Evolutionary conservation across 2,329 filamentous ascomycete genomes (phyloP).

Genomic region (Fusarium verrucosum): DNA sequence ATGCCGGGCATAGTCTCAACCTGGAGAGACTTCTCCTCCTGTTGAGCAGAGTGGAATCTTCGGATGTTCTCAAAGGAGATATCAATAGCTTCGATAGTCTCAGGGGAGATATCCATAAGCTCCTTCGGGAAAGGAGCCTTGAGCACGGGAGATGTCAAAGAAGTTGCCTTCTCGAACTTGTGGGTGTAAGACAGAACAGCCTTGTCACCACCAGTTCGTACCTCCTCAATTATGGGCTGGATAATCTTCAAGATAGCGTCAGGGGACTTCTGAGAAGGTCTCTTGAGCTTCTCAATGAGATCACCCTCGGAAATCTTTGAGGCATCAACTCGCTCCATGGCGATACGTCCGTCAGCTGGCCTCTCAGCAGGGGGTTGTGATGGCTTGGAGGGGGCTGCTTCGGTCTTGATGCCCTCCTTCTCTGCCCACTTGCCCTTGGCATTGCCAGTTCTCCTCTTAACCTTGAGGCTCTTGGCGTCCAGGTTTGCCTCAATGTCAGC

Average conservation of each 20-base stretch:
- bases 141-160: constrained; percentile 86
- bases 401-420: constrained; percentile 74
- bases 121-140: constrained; percentile 86
- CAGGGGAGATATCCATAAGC: constrained; percentile 84
- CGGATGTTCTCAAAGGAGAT: constrained; percentile 92
- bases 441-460: constrained; percentile 91
- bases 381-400: constrained; percentile 49
- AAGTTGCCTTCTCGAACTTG: constrained; percentile 97
- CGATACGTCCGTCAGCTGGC: constrained; percentile 66
- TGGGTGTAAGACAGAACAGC: constrained; percentile 93
- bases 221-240: constrained; percentile 88
- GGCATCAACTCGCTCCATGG: constrained; percentile 83
- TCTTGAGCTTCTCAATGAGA: constrained; percentile 79
- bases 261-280: constrained; percentile 94
- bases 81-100: constrained; percentile 93
- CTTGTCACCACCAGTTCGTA: constrained; percentile 84
- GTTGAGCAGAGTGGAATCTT: constrained; percentile 92
- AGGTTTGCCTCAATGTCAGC: constrained; percentile 92
- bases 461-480: constrained; percentile 93
- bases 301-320: constrained; percentile 69
- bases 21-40: constrained; percentile 79
- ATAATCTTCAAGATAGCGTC: constrained; percentile 93
- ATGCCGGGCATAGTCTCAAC: constrained; percentile 99
- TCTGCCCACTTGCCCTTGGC: constrained; percentile 93
- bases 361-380: constrained; percentile 45